Base-by-base conservation (phyloP, 106 monocot genomes). In the Acanthochlamys bracteata region DNA sequence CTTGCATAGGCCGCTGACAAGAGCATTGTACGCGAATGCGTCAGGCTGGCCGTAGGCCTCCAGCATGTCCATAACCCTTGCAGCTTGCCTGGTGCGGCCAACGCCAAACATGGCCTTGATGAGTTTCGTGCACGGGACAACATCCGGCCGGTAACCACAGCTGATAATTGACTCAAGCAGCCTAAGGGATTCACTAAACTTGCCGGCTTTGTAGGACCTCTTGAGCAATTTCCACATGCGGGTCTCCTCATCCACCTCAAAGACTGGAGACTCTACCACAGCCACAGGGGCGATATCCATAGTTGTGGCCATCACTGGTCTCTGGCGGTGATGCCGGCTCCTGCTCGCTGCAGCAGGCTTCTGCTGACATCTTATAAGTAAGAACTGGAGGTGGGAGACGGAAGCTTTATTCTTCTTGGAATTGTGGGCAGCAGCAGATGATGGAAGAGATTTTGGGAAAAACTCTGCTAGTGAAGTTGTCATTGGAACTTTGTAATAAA, bases 111-210 rank as follows among this genome's bases (percentile, higher is more conserved):
- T 61, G 41, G 70, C 84, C 33, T 79, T 81, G 71, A 89, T 84
- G 73, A 89, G 84, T 69, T 84, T 89, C 27, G 89, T 84, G 79
- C 84, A 89, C 63, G 79, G 81, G 78, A 84, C 55, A 42, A 76
- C 74, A 46, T 78, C 78, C 0, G 89, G 81, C 22, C 8, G 17
- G 76, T 79, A 26, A 17, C 84, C 89, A 14, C 42, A 58, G 43
- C 58, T 20, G 60, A 76, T 64, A 75, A 81, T 73, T 81, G 75
- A 77, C 65, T 84, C 79, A 8, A 89, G 79, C 71, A 89, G 81
- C 63, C 81, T 79, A 68, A 84, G 76, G 25, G 79, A 78, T 69
- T 89, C 84, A 54, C 59, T 66, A 69, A 64, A 84, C 51, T 81
- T 84, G n/a, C 84, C 78, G 15, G 75, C 65, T 54, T 78, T 84